Conservation (phyloP, 208 protist species). For the Willaertia magna region DNA sequence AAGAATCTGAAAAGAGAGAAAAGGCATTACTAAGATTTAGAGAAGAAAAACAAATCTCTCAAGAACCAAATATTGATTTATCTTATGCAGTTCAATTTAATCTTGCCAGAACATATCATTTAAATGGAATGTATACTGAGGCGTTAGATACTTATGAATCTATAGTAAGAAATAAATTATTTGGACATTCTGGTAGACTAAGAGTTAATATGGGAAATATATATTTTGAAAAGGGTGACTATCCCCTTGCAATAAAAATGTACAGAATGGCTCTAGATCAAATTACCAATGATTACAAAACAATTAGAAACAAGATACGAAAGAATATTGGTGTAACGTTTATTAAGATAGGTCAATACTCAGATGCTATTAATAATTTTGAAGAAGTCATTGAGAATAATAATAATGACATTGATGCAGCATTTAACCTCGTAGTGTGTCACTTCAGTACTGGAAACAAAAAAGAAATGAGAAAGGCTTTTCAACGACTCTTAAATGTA, state of each 20-base stretch:
- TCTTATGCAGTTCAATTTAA: constrained; percentile 90
- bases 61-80: constrained; percentile 87
- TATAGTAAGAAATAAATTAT: constrained; percentile 81
- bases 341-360: constrained; percentile 89
- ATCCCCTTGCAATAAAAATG: constrained; percentile 88
- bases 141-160: constrained; percentile 83
- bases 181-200: constrained; percentile 69
- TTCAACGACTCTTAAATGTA: constrained; percentile 67
- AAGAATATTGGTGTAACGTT: constrained; percentile 90
- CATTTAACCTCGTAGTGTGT: constrained; percentile 90
- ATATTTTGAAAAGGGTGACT: constrained; percentile 86
- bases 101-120: constrained; percentile 71
- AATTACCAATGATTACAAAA: constrained; percentile 63
- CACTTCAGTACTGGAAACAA: constrained; percentile 84
- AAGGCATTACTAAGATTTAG: constrained; percentile 69
- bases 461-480: constrained; percentile 79
- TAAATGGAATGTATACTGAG: constrained; percentile 79
- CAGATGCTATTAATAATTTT: constrained; percentile 79
- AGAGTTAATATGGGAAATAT: constrained; percentile 96
- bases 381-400: constrained; percentile 75
- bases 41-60: constrained; percentile 53
- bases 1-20: constrained; percentile 78
- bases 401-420: constrained; percentile 67
- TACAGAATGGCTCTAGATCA: constrained; percentile 86
- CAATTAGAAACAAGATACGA: constrained; percentile 78